Base-by-base conservation (phyloP, 768 basidiomycete genomes). In the Boletus huronensis region DNA sequence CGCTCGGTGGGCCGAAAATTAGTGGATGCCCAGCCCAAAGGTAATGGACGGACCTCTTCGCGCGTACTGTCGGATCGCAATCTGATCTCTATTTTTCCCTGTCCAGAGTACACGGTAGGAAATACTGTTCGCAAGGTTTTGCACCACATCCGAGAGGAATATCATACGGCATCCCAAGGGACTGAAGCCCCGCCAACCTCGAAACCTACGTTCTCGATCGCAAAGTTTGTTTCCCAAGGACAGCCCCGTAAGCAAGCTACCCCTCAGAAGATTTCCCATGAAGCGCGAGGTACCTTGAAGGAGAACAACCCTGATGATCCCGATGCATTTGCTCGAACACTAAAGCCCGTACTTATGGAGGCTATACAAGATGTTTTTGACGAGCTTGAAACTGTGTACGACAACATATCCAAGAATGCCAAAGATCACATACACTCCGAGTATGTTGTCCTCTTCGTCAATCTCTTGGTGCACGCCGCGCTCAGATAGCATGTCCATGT, bases 381-480 rank as follows among this genome's bases (percentile, higher is more conserved):
- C 60, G 97, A 99, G 71, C 77, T 99, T 35, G 95, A 97, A 69
- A 94, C 91, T 3, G 95, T 96, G 1, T 93, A 98, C 62, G 91
- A 97, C 61, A 94, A 88, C 63, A 87, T 98, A 19, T 90, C 91
- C 9, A 96, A 91, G 75, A 91, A 90, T 62, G 93, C 95, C 2
- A 89, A 84, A 71, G 94, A 97, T 69, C 95, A 98, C 68, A 90
- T 99, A 55, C 96, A 98, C 70, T 93, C 94, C n/a, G 94, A 97
- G 96, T 98, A 67, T 68, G 91, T 75, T 26, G 6, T 48, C 28
- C n/a, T 47, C 7, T 50, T 13, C 9, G 4, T 42, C 31, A 16
- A 35, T 28, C 50, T 44, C 34, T 48, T 34, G 3, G 43, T 21
- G 13, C 11, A 2, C 8, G 10, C 36, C 26, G 4, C n/a, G 19